phyloP scores from a whole-genome alignment of 2,329 filamentous ascomycete species.

The Phyllosticta capitalensis region DNA sequence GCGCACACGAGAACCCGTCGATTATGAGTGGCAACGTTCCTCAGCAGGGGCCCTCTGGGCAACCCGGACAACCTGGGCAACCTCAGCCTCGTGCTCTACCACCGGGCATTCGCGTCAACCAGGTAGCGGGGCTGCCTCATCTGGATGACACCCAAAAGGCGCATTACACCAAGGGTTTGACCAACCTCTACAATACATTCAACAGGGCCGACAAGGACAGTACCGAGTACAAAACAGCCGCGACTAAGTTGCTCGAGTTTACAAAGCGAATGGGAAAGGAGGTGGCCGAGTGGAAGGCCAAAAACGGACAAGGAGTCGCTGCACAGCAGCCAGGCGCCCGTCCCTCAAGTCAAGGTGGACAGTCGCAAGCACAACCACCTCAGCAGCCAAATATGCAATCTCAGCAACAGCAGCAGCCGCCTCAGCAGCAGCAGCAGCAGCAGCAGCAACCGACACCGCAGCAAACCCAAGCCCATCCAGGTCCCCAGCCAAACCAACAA shows the following conservation, averaged over 20 bases:
- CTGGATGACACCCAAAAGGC: slow-evolving; percentile 46
- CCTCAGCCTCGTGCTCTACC: background rate
- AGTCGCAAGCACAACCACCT: slow-evolving; percentile 15
- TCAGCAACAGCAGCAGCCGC: background rate
- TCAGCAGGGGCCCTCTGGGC: background rate
- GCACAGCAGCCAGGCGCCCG: slow-evolving; percentile 37
- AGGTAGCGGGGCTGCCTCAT: slow-evolving; percentile 42
- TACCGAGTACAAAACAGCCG: slow-evolving; percentile 40
- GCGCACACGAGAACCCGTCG: background rate
- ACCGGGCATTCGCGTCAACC: slow-evolving; percentile 39
- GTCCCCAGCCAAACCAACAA: slow-evolving; percentile 17
- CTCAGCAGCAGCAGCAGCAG: slow-evolving; percentile 16
- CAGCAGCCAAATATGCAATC: slow-evolving; percentile 14
- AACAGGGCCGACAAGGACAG: slow-evolving; percentile 40
- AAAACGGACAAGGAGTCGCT: slow-evolving; percentile 29
- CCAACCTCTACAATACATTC: slow-evolving; percentile 45
- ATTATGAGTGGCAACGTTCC: slow-evolving; percentile 5
- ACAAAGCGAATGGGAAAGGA: slow-evolving; percentile 10
- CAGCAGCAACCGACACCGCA: slow-evolving; percentile 12
- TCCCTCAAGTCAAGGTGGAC: background rate
- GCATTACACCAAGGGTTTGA: slow-evolving; percentile 45
- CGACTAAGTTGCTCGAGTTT: slow-evolving; percentile 40
- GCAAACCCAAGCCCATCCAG: slow-evolving; percentile 19
- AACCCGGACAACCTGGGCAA: background rate
- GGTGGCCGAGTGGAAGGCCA: slow-evolving; percentile 6